phyloP scores from a whole-genome alignment of 306 rosid species.

The Abrus precatorius region DNA sequence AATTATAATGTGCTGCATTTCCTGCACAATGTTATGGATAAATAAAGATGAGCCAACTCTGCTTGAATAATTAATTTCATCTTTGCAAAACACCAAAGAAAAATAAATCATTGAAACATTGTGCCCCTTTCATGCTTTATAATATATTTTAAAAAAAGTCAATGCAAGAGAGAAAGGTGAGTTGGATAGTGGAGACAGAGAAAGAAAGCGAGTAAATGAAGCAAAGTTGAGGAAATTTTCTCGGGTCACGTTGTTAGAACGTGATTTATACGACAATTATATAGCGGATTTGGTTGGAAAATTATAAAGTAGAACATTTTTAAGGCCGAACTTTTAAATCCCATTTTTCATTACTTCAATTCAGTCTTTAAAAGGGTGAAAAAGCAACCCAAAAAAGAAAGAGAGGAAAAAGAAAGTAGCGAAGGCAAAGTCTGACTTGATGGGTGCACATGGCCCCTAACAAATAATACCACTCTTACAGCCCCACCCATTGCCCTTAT shows the following conservation, averaged over 20 bases:
- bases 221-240: conserved; percentile 11
- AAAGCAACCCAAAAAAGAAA: not conserved
- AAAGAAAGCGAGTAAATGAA: conserved; percentile 1
- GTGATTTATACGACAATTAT: not conserved
- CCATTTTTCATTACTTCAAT: not conserved
- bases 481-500: not conserved
- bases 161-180: conserved; percentile 11
- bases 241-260: not conserved
- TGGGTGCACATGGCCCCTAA: conserved; percentile 49
- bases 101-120: not conserved
- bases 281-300: conserved; percentile 8
- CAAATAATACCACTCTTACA: conserved; percentile 29
- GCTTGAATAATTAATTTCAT: not conserved
- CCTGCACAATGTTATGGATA: not conserved
- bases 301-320: not conserved
- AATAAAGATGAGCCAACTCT: not conserved
- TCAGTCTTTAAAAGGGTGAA: conserved; percentile 19
- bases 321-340: conserved; percentile 4
- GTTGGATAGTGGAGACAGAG: not conserved
- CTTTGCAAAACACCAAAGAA: not conserved
- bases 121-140: not conserved
- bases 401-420: not conserved
- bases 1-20: conserved; percentile 33
- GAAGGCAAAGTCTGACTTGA: conserved; percentile 35
- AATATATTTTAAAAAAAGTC: not conserved